These are phyloP conservation scores for Neohortaea acidophila DNA, from an alignment of 495 filamentous ascomycete genomes.

Conservation along the genomic window DNA sequence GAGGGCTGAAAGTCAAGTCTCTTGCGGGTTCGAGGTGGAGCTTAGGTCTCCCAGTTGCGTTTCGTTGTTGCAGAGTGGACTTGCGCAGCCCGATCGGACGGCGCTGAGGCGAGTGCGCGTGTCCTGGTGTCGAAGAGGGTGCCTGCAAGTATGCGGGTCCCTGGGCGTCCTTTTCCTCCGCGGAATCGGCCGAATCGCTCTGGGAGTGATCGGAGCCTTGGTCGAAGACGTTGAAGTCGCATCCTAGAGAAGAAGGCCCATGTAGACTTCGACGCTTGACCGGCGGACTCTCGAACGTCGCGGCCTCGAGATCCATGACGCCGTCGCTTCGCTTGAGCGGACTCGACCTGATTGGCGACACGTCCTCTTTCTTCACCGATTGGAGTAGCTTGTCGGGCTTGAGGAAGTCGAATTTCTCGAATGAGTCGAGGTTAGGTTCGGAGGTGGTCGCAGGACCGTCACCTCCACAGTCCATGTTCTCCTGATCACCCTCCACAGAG, in stretches of 20 bases:
- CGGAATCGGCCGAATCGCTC: constrained; percentile 10
- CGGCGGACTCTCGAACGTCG: constrained; percentile 63
- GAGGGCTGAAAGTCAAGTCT: constrained; percentile 8
- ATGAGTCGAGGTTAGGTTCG: constrained; percentile 16
- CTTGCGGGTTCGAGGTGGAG: constrained; percentile 8
- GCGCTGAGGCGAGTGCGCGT: constrained; percentile 31
- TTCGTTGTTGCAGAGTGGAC: constrained; percentile 73
- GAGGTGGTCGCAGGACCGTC: constrained; percentile 1
- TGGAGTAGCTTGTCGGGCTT: constrained; percentile 19
- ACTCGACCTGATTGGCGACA: constrained; percentile 49
- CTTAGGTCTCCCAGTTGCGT: constrained; percentile 27
- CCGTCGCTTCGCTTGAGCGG: constrained; percentile 87
- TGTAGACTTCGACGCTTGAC: constrained; percentile 78
- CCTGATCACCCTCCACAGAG: constrained; percentile 37
- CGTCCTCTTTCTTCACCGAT: constrained; percentile 18
- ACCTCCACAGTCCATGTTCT: constrained; percentile 5
- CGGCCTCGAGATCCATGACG: constrained; percentile 69
- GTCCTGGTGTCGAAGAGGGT: constrained; percentile 25
- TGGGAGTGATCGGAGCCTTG: constrained; percentile 23
- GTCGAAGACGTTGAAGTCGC: constrained; percentile 61
- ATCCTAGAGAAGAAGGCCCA: constrained; percentile 40
- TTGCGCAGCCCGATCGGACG: constrained; percentile 55
- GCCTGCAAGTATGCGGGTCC: too few species aligned
- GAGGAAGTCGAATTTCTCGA: constrained; percentile 26
- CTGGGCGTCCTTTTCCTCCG: constrained; percentile 20